Conservation (phyloP, 192 early-diverging fungal genomes). For the Hyaloraphidium curvatum region DNA sequence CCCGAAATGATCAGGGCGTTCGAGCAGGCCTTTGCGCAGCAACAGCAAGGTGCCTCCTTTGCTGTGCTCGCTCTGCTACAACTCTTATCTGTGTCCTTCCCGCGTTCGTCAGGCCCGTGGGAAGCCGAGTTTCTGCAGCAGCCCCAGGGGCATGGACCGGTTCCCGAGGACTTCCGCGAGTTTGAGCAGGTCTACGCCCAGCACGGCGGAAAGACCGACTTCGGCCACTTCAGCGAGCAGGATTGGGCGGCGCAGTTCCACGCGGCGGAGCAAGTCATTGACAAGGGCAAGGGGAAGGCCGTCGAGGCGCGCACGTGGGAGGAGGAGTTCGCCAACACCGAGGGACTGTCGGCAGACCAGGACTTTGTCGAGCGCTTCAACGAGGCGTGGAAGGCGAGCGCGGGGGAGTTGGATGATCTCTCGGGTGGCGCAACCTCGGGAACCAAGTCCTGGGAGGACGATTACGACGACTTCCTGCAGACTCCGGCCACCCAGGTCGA, state of each 20-base stretch:
- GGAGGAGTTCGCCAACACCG: not conserved
- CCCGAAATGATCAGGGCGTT: not conserved
- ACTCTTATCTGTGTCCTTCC: not conserved
- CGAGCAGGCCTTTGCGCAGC: not conserved
- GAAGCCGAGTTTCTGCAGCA: constrained; percentile 1
- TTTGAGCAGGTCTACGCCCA: not conserved
- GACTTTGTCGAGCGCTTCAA: constrained; percentile 2
- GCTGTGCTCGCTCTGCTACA: not conserved
- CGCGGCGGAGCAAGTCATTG: not conserved
- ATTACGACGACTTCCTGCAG: not conserved
- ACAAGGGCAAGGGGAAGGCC: not conserved
- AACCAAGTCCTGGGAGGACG: not conserved
- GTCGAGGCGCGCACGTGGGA: not conserved
- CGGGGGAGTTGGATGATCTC: not conserved
- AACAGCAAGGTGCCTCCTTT: not conserved
- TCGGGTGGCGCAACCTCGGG: too few relatives aligned
- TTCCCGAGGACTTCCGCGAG: constrained; percentile 2
- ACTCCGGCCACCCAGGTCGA: too few relatives aligned
- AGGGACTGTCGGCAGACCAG: not conserved
- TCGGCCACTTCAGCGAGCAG: not conserved
- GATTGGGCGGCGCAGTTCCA: constrained; percentile 3
- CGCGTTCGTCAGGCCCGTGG: not conserved
- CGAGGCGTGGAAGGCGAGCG: not conserved
- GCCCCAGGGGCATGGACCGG: not conserved
- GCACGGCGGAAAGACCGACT: not conserved